phyloP scores from a whole-genome alignment of 768 basidiomycete genomes.

The Calvatia gigantea region DNA sequence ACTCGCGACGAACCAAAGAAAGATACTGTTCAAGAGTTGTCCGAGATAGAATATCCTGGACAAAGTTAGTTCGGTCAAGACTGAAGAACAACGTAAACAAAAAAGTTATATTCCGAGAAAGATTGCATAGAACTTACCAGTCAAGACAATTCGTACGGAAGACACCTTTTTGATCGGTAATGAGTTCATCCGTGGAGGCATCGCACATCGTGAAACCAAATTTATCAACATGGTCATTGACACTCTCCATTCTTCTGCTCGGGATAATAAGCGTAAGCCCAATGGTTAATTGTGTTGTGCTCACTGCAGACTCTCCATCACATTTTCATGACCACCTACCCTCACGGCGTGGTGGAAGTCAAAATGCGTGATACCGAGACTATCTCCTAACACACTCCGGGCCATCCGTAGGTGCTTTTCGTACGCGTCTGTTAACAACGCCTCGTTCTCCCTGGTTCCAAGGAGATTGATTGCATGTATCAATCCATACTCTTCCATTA shows the following conservation, averaged over 20 bases:
- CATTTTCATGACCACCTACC: slow-evolving; percentile 82
- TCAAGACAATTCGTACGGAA: slow-evolving; percentile 96
- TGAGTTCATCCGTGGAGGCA: slow-evolving; percentile 55
- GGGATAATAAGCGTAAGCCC: slow-evolving; percentile 5
- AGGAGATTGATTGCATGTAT: slow-evolving; percentile 90
- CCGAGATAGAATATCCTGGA: slow-evolving; percentile 91
- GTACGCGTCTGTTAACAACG: slow-evolving; percentile 79
- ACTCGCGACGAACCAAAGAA: slow-evolving; percentile 70
- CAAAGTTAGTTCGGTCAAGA: slow-evolving; percentile 95
- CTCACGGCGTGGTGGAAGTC: slow-evolving; percentile 90
- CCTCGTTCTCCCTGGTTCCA: slow-evolving; percentile 90
- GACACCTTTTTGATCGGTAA: slow-evolving; percentile 88
- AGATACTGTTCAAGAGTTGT: slow-evolving; percentile 82
- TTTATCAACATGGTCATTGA: slow-evolving; percentile 63
- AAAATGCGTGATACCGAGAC: slow-evolving; percentile 80
- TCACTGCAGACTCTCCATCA: slow-evolving; percentile 70
- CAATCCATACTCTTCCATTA: slow-evolving; percentile 82
- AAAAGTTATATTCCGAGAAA: slow-evolving; percentile 1
- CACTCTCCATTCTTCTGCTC: slow-evolving; percentile 53
- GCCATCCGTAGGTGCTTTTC: slow-evolving; percentile 73
- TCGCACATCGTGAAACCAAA: slow-evolving; percentile 89
- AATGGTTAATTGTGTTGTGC: slow-evolving; percentile 8
- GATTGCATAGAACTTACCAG: slow-evolving; percentile 51
- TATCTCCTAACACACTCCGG: slow-evolving; percentile 56
- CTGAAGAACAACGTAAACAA: slow-evolving; percentile 35